These are phyloP conservation scores for Diaporthe citriasiana DNA, from an alignment of 2,329 filamentous ascomycete genomes.

Conservation along the genomic window DNA sequence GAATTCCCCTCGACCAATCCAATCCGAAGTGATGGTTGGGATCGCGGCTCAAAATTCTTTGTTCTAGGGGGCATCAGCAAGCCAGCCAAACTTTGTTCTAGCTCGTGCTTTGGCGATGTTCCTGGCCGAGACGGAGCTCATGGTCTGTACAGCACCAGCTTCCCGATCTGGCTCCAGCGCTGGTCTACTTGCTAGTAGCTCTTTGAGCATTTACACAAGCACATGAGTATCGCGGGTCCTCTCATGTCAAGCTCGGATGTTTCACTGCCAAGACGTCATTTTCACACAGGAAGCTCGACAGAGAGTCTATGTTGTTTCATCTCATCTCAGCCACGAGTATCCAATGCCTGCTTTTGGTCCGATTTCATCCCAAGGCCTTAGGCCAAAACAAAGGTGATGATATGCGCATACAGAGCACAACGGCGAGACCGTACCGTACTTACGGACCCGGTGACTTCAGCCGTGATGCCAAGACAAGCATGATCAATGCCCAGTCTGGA, in stretches of 20 bases:
- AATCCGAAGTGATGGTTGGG: no score
- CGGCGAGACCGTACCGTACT: background rate
- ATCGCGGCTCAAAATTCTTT: background rate
- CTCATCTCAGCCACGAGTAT: background rate
- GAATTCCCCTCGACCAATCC: background rate
- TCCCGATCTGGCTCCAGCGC: background rate
- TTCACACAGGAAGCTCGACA: background rate
- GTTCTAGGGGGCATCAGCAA: background rate
- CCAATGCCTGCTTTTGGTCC: background rate
- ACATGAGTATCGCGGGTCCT: background rate
- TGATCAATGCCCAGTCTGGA: background rate
- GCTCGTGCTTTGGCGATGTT: background rate
- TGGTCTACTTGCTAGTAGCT: background rate
- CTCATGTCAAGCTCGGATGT: constrained; percentile 7
- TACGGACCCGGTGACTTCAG: background rate
- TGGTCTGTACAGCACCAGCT: background rate
- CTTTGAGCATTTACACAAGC: no score
- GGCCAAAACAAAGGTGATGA: background rate
- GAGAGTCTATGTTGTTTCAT: background rate
- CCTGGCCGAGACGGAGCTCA: background rate
- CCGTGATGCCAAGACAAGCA: background rate
- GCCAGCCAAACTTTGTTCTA: background rate
- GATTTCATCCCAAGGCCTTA: background rate
- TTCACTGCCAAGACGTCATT: background rate
- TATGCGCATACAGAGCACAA: background rate